Percentiles rank a stretch among this genome's conserved stretches.
Evolutionary conservation across 2,329 filamentous ascomycete genomes (phyloP).

Genomic region (Fusarium cicatricum): DNA sequence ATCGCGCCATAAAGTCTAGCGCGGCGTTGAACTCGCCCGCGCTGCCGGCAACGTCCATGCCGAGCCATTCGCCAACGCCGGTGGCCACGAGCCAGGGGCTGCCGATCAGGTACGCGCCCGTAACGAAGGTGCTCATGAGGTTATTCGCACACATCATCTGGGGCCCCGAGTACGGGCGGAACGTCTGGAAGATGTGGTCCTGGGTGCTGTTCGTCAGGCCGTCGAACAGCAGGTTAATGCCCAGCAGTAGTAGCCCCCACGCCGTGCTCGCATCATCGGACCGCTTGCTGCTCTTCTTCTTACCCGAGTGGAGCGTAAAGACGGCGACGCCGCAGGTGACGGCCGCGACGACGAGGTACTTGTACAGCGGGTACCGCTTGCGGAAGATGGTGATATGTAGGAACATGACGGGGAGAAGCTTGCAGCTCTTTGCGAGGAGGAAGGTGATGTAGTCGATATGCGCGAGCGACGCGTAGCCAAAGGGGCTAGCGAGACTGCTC

Average conservation of each 20-base stretch:
- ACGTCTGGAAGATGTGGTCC: conserved; percentile 88
- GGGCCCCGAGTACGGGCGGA: conserved; percentile 83
- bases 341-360: conserved; percentile 90
- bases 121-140: conserved; percentile 82
- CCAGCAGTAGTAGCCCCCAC: conserved; percentile 85
- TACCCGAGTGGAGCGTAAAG: conserved; percentile 86
- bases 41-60: conserved; percentile 69
- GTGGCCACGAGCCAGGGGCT: conserved; percentile 82
- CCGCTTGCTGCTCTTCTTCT: conserved; percentile 56
- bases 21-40: conserved; percentile 84
- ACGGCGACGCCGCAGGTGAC: conserved; percentile 93
- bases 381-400: conserved; percentile 93
- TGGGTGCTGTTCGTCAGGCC: conserved; percentile 96
- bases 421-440: conserved; percentile 97
- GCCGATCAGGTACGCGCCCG: conserved; percentile 76
- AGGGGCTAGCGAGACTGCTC: conserved; percentile 88
- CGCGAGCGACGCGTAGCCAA: conserved; percentile 89
- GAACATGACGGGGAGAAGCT: conserved; percentile 98
- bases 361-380: conserved; percentile 90
- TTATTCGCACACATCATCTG: conserved; percentile 99
- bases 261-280: conserved; percentile 66
- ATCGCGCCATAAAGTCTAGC: conserved; percentile 77
- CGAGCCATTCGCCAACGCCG: conserved; percentile 68
- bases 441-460: conserved; percentile 99
- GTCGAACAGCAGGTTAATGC: conserved; percentile 92